These are phyloP conservation scores for Verticillium zaregamsianum DNA, from an alignment of 2,329 filamentous ascomycete genomes.

Conservation along the genomic window DNA sequence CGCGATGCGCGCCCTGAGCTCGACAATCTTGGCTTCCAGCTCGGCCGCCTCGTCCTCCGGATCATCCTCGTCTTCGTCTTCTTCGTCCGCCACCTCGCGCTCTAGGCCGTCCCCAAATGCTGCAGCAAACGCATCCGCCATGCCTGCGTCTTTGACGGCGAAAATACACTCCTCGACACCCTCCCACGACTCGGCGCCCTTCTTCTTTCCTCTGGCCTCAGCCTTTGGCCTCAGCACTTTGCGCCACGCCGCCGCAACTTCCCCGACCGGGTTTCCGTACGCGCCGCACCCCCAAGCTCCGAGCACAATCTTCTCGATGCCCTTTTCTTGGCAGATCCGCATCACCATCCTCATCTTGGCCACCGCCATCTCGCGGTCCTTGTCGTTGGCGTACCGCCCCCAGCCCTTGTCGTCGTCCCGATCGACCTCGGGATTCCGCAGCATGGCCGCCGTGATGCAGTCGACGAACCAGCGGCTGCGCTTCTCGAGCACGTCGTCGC, in stretches of 20 bases:
- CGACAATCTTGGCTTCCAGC: constrained; percentile 21
- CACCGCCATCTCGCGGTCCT: constrained; percentile 45
- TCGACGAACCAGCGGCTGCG: constrained; percentile 55
- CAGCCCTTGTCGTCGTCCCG: constrained; percentile 26
- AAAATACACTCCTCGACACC: constrained; percentile 51
- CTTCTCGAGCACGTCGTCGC: constrained; percentile 32
- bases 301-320: constrained; percentile 46
- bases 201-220: constrained; percentile 12
- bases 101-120: constrained; percentile 39
- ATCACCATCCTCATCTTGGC: constrained; percentile 56
- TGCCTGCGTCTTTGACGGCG: constrained; percentile 47
- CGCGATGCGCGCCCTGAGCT: constrained; percentile 18
- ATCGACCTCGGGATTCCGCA: constrained; percentile 51
- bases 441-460: constrained; percentile 53
- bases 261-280: constrained; percentile 56
- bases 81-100: constrained; percentile 18
- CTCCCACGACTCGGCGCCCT: constrained; percentile 29
- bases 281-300: constrained; percentile 64
- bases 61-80: constrained; percentile 7
- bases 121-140: constrained; percentile 47
- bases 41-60: constrained; percentile 11
- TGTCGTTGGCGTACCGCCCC: constrained; percentile 34
- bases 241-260: constrained; percentile 52
- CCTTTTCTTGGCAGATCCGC: constrained; percentile 42
- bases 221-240: constrained; percentile 21